Evolutionary conservation across 2,329 filamentous ascomycete genomes (phyloP).

Genomic region (Phialocephala subalpina): DNA sequence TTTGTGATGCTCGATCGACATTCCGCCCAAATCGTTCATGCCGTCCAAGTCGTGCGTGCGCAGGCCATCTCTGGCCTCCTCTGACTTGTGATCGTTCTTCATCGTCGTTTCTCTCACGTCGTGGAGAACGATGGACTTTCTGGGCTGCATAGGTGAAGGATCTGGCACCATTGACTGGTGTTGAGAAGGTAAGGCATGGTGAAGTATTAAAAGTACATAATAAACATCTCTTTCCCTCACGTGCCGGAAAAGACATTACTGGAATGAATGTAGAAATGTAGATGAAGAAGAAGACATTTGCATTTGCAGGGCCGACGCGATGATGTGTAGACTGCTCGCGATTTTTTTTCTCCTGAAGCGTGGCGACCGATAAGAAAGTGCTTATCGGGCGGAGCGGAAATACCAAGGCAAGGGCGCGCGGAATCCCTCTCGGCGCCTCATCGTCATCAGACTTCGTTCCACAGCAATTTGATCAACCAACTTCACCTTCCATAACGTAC

Average conservation of each 20-base stretch:
- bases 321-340: not conserved
- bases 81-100: not conserved
- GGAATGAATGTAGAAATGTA: constrained; percentile 5
- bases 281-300: not conserved
- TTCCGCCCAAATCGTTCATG: no score
- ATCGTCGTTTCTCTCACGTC: not conserved
- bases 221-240: constrained; percentile 48
- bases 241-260: constrained; percentile 51
- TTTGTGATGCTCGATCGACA: no score
- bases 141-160: not conserved
- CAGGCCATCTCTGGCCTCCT: no score
- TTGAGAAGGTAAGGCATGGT: constrained; percentile 18
- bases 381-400: constrained; percentile 3
- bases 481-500: not conserved
- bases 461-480: not conserved
- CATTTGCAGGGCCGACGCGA: not conserved
- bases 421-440: not conserved
- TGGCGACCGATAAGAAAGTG: not conserved
- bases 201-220: constrained; percentile 49
- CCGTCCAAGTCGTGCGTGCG: no score
- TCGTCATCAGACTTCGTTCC: constrained; percentile 1
- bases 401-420: not conserved
- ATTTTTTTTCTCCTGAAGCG: not conserved
- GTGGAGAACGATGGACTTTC: not conserved
- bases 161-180: constrained; percentile 11